Evolutionary conservation across 2,329 filamentous ascomycete genomes (phyloP).

Genomic region (Lecanicillium sp.): DNA sequence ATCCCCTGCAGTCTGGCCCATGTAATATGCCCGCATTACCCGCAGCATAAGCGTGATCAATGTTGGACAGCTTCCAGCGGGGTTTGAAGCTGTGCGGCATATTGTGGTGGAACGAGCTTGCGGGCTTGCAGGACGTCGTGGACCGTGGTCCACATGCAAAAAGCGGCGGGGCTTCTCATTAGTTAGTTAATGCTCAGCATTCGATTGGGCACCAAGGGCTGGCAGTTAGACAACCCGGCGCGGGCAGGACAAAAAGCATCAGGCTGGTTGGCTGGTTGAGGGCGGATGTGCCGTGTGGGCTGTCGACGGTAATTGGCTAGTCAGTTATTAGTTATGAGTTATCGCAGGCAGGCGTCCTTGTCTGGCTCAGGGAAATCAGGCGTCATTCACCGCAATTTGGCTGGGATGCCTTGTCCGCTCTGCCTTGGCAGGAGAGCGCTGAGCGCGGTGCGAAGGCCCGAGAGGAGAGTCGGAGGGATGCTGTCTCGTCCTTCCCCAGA

Average conservation of each 20-base stretch:
- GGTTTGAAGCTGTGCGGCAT: slow-evolving; percentile 8
- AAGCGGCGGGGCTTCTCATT: slow-evolving; percentile 4
- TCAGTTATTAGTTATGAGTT: no score
- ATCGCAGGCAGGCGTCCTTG: neutral
- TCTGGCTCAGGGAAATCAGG: neutral
- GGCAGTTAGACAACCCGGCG: no score
- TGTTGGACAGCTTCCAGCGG: neutral
- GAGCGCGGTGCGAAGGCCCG: neutral
- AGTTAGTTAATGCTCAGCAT: slow-evolving; percentile 12
- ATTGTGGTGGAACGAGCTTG: slow-evolving; percentile 10
- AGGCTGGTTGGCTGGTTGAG: no score
- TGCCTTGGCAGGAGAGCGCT: neutral
- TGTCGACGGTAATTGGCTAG: no score
- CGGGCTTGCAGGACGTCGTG: no score
- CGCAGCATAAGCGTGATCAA: neutral
- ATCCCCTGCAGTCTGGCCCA: no score
- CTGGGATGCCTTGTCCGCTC: no score
- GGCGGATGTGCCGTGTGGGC: no score
- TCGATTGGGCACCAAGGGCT: slow-evolving; percentile 12
- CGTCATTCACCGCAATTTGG: slow-evolving; percentile 13
- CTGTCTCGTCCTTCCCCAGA: slow-evolving; percentile 7
- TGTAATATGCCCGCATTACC: slow-evolving; percentile 3
- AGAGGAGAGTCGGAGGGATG: neutral
- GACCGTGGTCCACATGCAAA: slow-evolving; percentile 3
- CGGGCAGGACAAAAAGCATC: no score